These are phyloP conservation scores for Paralagenidium karlingii DNA, from an alignment of 352 stramenopile genomes.

Conservation along the genomic window DNA sequence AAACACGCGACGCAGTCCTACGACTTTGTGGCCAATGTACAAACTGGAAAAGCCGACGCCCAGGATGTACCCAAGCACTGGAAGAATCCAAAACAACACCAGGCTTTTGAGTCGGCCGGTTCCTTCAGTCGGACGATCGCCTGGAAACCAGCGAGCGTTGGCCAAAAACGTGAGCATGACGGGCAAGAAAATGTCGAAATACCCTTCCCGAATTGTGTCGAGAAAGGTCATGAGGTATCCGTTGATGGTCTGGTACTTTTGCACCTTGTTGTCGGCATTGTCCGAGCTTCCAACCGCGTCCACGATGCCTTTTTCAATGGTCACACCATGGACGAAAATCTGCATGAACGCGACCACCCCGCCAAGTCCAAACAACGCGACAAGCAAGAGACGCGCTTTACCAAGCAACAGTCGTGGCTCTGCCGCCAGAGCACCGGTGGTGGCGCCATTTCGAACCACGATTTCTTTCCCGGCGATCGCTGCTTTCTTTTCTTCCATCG, in stretches of 20 bases:
- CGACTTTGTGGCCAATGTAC: slow-evolving; percentile 20
- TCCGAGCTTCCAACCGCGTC: slow-evolving; percentile 5
- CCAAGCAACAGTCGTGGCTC: too few relatives aligned
- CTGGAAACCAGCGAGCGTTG: slow-evolving; percentile 1
- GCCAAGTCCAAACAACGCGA: slow-evolving; percentile 2
- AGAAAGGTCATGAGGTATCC: slow-evolving; percentile 1
- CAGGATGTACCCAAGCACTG: slow-evolving; percentile 20
- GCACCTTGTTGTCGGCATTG: slow-evolving; percentile 4
- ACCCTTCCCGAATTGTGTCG: neutral
- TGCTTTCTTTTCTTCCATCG: too few relatives aligned
- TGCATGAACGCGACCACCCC: slow-evolving; percentile 1
- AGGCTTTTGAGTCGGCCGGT: slow-evolving; percentile 12
- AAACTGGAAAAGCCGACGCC: slow-evolving; percentile 21
- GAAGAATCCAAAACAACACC: slow-evolving; percentile 15
- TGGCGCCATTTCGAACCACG: too few relatives aligned
- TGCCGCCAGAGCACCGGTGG: too few relatives aligned
- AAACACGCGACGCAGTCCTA: slow-evolving; percentile 7
- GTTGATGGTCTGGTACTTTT: slow-evolving; percentile 4
- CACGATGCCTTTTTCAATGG: slow-evolving; percentile 2
- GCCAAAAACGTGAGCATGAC: slow-evolving; percentile 6
- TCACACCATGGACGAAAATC: slow-evolving; percentile 3
- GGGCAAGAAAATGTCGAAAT: slow-evolving; percentile 3
- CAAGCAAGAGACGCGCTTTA: neutral
- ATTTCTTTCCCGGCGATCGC: too few relatives aligned
- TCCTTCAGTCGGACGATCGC: slow-evolving; percentile 1